Base-by-base conservation (phyloP, 495 filamentous ascomycete species). In the Parmelia sp. region DNA sequence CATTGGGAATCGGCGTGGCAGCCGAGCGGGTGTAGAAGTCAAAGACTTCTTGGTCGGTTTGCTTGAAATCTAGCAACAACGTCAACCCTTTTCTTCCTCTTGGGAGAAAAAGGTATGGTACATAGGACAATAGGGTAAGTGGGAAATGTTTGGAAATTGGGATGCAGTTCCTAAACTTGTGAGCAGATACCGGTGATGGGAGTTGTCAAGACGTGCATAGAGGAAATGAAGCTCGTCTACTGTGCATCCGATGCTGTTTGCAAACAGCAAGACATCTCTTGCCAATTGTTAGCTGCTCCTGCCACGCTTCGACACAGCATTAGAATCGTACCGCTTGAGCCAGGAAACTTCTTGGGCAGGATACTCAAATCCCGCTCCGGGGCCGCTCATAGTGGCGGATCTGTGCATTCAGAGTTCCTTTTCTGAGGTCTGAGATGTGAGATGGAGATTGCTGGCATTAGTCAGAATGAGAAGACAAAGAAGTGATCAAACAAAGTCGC, bases 221-320 rank as follows among this genome's bases (percentile, higher is more conserved):
- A 95, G 85, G 72, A 95, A 96, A 69, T 95, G 91, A 68, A 96
- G 82, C 78, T 96, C 91, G 63, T 96, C 85, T n/a, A 81, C 80
- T 58, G 85, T 92, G 73, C 83, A 84, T 23, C 92, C 91, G 71
- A 96, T 92, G 75, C 87, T 90, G 75, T 90, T 88, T 42, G 91
- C 91, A 72, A 96, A 96, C 35, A 96, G 83, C 68, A 96, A 79
- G 31, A 86, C 83, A 79, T 96, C 91, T 45, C 65, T 66, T 62
- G 29, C 5, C 25, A 40, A 33, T 19, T 31, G 31, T 66, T 39
- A 66, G 65, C 55, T 49, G 31, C 37, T 35, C 29, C 27, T 25
- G 8, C 23, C 19, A 33, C 21, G n/a, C 21, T 51, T 58, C 23
- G n/a, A 39, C 23, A 25, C 33, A 58, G 9, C 29, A 23, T 39